Conservation (phyloP, 2,329 filamentous ascomycete genomes). For the Hypoxylon sp. region DNA sequence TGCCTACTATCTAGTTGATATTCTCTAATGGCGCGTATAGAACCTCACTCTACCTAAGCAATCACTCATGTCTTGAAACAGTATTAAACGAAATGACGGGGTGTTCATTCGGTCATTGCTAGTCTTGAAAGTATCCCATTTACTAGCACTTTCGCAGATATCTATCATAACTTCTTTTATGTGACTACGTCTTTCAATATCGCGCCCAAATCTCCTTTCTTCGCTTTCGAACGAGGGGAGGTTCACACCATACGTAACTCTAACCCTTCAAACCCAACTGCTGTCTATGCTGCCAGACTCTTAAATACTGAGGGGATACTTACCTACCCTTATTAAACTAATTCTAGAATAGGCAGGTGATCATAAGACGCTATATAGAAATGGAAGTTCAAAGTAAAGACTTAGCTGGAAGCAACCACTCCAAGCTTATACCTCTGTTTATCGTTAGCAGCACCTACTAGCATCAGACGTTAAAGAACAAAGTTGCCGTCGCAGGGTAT, state of each 20-base stretch:
- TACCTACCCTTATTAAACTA: constrained; percentile 15
- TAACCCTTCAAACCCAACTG: background rate
- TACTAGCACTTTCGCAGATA: background rate
- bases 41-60: background rate
- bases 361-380: constrained; percentile 8
- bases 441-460: background rate
- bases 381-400: constrained; percentile 14
- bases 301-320: background rate
- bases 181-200: background rate
- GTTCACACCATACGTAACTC: background rate
- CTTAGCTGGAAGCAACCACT: constrained; percentile 4
- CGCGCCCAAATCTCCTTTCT: background rate
- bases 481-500: background rate
- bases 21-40: background rate
- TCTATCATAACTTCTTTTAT: background rate
- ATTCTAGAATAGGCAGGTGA: constrained; percentile 24
- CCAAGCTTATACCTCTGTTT: background rate
- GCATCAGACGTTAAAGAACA: background rate
- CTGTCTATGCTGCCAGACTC: background rate
- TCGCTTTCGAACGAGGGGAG: background rate
- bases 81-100: background rate
- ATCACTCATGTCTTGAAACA: background rate
- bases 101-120: background rate
- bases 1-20: background rate
- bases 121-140: background rate